These are phyloP conservation scores for Boletus bicolor DNA, from an alignment of 768 basidiomycete genomes.

Conservation along the genomic window DNA sequence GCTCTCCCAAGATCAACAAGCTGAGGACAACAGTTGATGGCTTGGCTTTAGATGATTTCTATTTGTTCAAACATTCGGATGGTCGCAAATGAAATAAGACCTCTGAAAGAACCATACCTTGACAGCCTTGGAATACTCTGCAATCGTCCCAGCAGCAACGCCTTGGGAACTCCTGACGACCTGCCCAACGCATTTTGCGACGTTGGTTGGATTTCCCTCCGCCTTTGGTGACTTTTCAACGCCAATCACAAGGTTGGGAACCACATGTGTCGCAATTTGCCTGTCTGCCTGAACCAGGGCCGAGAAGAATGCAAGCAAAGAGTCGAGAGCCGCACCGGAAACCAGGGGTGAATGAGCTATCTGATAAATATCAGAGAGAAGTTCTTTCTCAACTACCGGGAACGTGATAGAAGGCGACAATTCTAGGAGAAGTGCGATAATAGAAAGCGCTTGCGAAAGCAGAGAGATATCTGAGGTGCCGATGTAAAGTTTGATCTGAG, in stretches of 20 bases:
- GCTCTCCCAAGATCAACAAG: slow-evolving; percentile 85
- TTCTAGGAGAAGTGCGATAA: slow-evolving; percentile 66
- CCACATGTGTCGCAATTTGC: slow-evolving; percentile 77
- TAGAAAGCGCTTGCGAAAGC: slow-evolving; percentile 66
- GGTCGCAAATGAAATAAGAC: not conserved
- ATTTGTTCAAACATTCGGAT: slow-evolving; percentile 4
- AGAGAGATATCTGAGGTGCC: slow-evolving; percentile 74
- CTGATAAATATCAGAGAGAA: slow-evolving; percentile 61
- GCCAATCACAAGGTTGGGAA: slow-evolving; percentile 67
- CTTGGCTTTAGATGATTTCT: slow-evolving; percentile 60
- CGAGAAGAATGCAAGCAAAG: slow-evolving; percentile 77
- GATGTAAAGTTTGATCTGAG: slow-evolving; percentile 74
- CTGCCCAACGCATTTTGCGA: slow-evolving; percentile 82
- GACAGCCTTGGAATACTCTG: slow-evolving; percentile 78
- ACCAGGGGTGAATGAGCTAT: slow-evolving; percentile 79
- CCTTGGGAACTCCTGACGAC: slow-evolving; percentile 69
- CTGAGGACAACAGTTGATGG: slow-evolving; percentile 73
- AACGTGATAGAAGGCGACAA: slow-evolving; percentile 64
- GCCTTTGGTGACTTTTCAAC: slow-evolving; percentile 62
- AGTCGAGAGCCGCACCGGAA: slow-evolving; percentile 74
- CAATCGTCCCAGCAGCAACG: slow-evolving; percentile 79
- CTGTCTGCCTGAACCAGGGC: slow-evolving; percentile 80
- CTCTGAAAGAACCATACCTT: slow-evolving; percentile 45
- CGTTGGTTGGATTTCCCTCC: slow-evolving; percentile 60
- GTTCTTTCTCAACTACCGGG: slow-evolving; percentile 71